Evolutionary conservation across 139 green algal genomes (phyloP).

Genomic region (Desmodesmus armatus): DNA sequence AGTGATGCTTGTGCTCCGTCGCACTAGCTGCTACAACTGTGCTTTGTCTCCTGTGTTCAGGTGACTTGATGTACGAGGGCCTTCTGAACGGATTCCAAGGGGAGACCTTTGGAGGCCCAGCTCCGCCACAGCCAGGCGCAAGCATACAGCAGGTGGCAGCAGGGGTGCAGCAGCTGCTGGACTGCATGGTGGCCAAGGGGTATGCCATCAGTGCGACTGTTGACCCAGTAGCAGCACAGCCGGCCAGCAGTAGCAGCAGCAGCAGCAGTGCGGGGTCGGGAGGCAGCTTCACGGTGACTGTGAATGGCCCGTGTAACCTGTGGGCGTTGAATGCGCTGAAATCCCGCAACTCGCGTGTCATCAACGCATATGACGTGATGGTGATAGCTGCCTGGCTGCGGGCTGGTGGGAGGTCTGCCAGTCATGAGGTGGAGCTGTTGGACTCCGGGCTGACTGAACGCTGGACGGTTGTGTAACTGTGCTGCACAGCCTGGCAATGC

Average conservation of each 20-base stretch:
- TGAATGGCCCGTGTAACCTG: constrained; percentile 75
- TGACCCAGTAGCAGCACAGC: neutral
- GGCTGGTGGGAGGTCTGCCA: constrained; percentile 50
- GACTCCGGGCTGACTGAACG: constrained; percentile 33
- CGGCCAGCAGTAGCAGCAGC: neutral
- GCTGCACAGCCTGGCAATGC: too few species aligned
- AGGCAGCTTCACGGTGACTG: constrained; percentile 63
- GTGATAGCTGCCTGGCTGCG: constrained; percentile 67
- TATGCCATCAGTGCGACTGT: constrained; percentile 57
- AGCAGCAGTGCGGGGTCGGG: neutral
- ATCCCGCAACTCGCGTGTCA: constrained; percentile 55
- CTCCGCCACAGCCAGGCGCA: constrained; percentile 19
- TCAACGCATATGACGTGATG: constrained; percentile 71
- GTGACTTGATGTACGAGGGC: constrained; percentile 37
- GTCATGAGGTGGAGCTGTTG: constrained; percentile 32
- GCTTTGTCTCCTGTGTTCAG: neutral
- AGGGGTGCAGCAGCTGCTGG: constrained; percentile 59
- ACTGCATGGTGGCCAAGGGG: constrained; percentile 70
- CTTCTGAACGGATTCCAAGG: constrained; percentile 79
- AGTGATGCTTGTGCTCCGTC: too few species aligned
- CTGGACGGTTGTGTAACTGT: constrained; percentile 14
- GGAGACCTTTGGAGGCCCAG: constrained; percentile 64
- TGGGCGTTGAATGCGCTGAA: constrained; percentile 71
- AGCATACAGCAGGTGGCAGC: constrained; percentile 45
- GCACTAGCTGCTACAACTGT: too few species aligned